These are phyloP conservation scores for Nicotiana rustica DNA, from an alignment of 305 asterid genomes.

Conservation along the genomic window DNA sequence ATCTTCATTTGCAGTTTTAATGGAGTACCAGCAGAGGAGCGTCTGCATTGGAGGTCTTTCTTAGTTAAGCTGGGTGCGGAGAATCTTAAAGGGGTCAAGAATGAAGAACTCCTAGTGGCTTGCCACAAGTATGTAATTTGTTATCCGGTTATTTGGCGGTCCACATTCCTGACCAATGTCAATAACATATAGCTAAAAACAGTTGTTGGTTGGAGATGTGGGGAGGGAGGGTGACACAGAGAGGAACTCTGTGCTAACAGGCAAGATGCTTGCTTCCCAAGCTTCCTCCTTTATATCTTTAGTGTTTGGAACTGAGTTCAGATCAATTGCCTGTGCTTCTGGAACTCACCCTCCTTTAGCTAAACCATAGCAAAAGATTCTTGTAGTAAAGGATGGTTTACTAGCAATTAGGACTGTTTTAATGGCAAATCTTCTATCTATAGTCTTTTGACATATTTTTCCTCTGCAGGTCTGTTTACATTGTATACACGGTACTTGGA, in stretches of 20 bases:
- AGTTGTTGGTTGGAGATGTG: background rate
- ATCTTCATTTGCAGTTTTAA: conserved; percentile 62
- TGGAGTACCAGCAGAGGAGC: conserved; percentile 99
- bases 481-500: conserved; percentile 92
- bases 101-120: conserved; percentile 96
- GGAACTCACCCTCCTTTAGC: conserved; percentile 14
- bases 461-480: conserved; percentile 82
- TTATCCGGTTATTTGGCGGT: background rate
- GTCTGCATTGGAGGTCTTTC: conserved; percentile 95
- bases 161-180: background rate
- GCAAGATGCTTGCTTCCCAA: conserved; percentile 12
- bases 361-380: background rate
- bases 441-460: conserved; percentile 32
- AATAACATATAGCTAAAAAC: background rate
- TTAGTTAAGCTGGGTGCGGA: conserved; percentile 92
- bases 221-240: conserved; percentile 6
- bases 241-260: background rate
- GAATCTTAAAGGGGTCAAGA: conserved; percentile 87
- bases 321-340: conserved; percentile 1
- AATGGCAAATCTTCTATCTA: background rate
- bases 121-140: conserved; percentile 79
- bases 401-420: background rate
- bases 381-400: background rate
- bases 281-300: background rate
- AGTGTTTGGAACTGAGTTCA: background rate